phyloP scores from a whole-genome alignment of 495 filamentous ascomycete species.

The Penicillium waksmanii region DNA sequence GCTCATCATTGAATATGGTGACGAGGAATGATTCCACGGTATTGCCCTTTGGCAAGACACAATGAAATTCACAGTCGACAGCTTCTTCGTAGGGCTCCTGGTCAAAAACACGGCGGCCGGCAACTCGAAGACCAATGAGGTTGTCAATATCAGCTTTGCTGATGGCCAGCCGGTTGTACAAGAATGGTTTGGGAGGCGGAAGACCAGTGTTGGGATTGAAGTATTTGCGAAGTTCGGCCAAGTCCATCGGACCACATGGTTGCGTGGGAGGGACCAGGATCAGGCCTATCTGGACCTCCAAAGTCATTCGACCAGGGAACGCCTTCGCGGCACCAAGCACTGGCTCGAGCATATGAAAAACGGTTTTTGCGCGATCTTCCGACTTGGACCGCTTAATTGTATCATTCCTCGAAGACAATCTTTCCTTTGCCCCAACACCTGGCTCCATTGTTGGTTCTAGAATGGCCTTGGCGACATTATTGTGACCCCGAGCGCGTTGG shows the following conservation, averaged over 20 bases:
- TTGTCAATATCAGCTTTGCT: not conserved
- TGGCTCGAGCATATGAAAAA: slow-evolving; percentile 4
- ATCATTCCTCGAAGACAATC: not conserved
- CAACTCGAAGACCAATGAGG: not conserved
- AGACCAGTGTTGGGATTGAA: not conserved
- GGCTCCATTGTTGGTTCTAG: not conserved
- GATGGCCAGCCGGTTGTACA: not conserved
- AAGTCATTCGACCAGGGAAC: not conserved
- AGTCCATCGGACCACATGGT: not conserved
- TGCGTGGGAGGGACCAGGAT: not conserved
- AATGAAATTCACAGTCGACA: not conserved
- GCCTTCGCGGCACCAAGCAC: not conserved
- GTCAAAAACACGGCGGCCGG: not conserved
- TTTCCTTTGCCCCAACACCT: not conserved
- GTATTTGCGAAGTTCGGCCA: not conserved
- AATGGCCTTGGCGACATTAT: not conserved
- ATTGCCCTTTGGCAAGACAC: not conserved
- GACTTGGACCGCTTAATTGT: not conserved
- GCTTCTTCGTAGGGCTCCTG: not conserved
- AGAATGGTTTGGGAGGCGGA: not conserved
- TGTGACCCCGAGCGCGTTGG: not conserved
- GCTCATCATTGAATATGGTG: not conserved
- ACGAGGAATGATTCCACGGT: not conserved
- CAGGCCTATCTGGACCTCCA: not conserved
- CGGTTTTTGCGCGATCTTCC: not conserved